Percentiles rank a stretch among this genome's conserved stretches.
These are phyloP conservation scores for Crucibulum laeve DNA, from an alignment of 768 basidiomycete species.

Conservation along the genomic window DNA sequence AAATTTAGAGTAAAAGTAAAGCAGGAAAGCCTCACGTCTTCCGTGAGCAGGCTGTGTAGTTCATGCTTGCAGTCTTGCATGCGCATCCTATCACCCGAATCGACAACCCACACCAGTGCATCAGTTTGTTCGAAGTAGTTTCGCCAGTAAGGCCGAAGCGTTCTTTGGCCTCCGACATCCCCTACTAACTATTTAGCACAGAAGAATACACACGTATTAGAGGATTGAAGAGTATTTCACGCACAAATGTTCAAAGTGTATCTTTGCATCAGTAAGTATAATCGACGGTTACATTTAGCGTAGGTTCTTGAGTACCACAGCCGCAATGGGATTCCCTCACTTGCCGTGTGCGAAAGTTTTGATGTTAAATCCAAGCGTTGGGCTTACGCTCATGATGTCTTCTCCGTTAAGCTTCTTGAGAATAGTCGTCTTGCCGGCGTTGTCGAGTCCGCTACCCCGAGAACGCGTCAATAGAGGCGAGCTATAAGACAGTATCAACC, in stretches of 20 bases:
- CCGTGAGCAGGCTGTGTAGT: slow-evolving; percentile 77
- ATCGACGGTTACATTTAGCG: neutral
- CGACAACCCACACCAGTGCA: slow-evolving; percentile 97
- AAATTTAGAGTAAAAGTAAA: neutral
- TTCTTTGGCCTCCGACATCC: slow-evolving; percentile 98
- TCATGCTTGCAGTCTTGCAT: slow-evolving; percentile 89
- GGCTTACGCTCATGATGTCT: slow-evolving; percentile 83
- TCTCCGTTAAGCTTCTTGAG: slow-evolving; percentile 92
- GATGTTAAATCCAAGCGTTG: slow-evolving; percentile 98
- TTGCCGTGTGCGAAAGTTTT: slow-evolving; percentile 91
- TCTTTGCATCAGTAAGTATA: slow-evolving; percentile 23
- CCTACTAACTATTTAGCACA: slow-evolving; percentile 43
- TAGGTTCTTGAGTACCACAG: slow-evolving; percentile 10
- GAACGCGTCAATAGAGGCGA: slow-evolving; percentile 6
- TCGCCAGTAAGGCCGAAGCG: slow-evolving; percentile 95
- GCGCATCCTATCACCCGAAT: slow-evolving; percentile 87
- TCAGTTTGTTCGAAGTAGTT: slow-evolving; percentile 99
- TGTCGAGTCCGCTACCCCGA: slow-evolving; percentile 81
- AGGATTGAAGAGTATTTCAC: no score
- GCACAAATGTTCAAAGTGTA: slow-evolving; percentile 80
- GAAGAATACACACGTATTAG: no score
- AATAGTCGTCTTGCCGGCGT: slow-evolving; percentile 98
- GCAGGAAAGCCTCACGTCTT: slow-evolving; percentile 63
- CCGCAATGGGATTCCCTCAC: slow-evolving; percentile 38
- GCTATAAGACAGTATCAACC: slow-evolving; percentile 15